Percentiles rank a stretch among this genome's conserved stretches.
phyloP scores from a whole-genome alignment of 768 basidiomycete genomes.

The Tylopilus rubrobrunneus region DNA sequence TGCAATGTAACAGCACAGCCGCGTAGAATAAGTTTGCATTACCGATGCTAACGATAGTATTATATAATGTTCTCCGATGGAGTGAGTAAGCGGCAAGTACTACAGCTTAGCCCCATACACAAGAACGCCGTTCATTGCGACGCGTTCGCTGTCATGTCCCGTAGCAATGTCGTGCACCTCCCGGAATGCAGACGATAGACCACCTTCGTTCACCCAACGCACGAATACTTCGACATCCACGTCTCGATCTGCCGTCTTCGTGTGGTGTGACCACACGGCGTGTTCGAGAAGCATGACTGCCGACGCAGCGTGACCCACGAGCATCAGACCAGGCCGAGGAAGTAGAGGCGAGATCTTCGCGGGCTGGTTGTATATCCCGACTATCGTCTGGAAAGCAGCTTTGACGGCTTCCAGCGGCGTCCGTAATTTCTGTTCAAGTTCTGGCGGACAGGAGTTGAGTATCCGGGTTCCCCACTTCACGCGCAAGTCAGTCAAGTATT shows the following conservation, averaged over 20 bases:
- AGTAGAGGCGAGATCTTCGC: constrained; percentile 40
- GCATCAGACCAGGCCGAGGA: constrained; percentile 54
- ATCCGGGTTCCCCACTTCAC: constrained; percentile 51
- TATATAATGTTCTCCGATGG: no score
- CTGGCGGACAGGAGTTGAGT: constrained; percentile 39
- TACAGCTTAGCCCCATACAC: constrained; percentile 12
- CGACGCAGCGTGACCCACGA: constrained; percentile 54
- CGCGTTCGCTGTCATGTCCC: constrained; percentile 1
- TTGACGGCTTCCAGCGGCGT: constrained; percentile 33
- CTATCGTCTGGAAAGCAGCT: constrained; percentile 39
- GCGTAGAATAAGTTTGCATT: no score
- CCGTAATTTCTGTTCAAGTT: constrained; percentile 28
- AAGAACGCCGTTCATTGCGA: constrained; percentile 15
- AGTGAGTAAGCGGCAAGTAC: background rate
- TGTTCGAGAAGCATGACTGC: constrained; percentile 64
- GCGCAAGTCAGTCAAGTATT: background rate
- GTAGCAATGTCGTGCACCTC: constrained; percentile 18
- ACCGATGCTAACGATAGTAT: no score
- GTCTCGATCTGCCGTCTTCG: constrained; percentile 27
- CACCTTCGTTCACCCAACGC: constrained; percentile 45
- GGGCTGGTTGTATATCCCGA: constrained; percentile 37
- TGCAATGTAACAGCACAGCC: no score
- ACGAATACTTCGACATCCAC: constrained; percentile 50
- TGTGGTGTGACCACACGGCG: constrained; percentile 51
- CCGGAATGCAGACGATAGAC: constrained; percentile 27